phyloP scores from a whole-genome alignment of 176 grass and related monocot genomes.

The Microstegium vimineum region DNA sequence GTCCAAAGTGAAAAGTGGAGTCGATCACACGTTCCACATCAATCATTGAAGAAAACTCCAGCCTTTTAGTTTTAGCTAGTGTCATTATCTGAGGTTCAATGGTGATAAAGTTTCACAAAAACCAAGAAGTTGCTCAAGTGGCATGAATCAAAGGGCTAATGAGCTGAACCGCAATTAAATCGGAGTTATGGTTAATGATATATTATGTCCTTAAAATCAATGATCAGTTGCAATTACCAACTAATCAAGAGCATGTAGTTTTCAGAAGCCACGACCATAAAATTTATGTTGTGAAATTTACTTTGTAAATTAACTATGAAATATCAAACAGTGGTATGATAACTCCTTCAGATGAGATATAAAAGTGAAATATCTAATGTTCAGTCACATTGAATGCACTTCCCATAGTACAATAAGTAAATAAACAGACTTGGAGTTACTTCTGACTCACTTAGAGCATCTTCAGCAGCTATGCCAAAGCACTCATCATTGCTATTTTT shows the following conservation, averaged over 20 bases:
- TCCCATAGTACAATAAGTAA: constrained; percentile 18
- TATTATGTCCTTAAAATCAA: background rate
- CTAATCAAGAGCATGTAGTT: background rate
- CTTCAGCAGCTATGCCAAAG: background rate
- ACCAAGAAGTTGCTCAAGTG: background rate
- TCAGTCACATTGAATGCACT: background rate
- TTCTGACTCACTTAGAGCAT: background rate
- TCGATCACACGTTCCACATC: background rate
- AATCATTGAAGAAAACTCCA: background rate
- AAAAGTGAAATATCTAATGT: background rate
- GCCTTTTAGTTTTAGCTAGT: background rate
- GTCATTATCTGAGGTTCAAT: background rate
- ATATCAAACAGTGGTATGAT: background rate
- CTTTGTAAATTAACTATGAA: background rate
- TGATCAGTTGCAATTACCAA: background rate
- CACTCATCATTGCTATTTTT: background rate
- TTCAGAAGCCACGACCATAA: background rate
- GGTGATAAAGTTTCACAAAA: background rate
- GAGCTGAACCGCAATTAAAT: background rate
- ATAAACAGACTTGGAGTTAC: background rate
- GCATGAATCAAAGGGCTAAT: background rate
- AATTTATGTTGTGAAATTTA: background rate
- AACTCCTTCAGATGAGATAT: background rate
- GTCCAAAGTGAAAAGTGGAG: background rate
- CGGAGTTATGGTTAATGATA: background rate